Percentiles rank a stretch among this genome's conserved stretches.
These are phyloP conservation scores for Penicillium olsonii DNA, from an alignment of 2,329 filamentous ascomycete genomes.

Conservation along the genomic window DNA sequence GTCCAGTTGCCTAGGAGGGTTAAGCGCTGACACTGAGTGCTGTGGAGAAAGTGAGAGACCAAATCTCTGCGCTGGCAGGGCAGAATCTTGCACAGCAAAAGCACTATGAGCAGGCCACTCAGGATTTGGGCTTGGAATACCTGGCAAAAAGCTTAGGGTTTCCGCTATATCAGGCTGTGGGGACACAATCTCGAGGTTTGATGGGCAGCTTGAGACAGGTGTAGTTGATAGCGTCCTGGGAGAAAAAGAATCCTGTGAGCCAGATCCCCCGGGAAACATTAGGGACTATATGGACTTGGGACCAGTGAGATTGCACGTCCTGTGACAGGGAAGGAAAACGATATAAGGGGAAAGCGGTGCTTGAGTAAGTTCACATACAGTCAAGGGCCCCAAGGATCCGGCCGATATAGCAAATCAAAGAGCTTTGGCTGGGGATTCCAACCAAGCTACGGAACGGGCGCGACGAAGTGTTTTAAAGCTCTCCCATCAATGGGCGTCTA, in stretches of 20 bases:
- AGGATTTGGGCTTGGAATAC: constrained; percentile 8
- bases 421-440: constrained; percentile 9
- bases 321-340: constrained; percentile 11
- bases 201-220: constrained; percentile 12
- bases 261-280: constrained; percentile 20
- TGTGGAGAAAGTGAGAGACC: constrained; percentile 9
- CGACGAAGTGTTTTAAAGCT: constrained; percentile 15
- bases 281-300: constrained; percentile 19
- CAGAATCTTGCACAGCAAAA: constrained; percentile 2
- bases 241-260: constrained; percentile 22
- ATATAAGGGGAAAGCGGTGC: constrained; percentile 11
- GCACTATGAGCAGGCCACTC: constrained; percentile 16
- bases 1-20: constrained; percentile 6
- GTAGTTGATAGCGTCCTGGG: constrained; percentile 17
- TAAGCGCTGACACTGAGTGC: constrained; percentile 13
- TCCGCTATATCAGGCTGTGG: constrained; percentile 17
- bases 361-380: constrained; percentile 17
- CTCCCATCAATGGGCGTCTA: constrained; percentile 1
- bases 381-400: constrained; percentile 1
- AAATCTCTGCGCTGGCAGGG: constrained; percentile 7
- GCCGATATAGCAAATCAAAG: constrained; percentile 8
- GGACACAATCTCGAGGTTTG: constrained; percentile 3
- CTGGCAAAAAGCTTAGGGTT: constrained; percentile 15
- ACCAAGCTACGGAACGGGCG: constrained; percentile 17
- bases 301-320: constrained; percentile 17